These are phyloP conservation scores for Yamadazyma siamensis DNA, from an alignment of 1,139 yeast genomes.

Conservation along the genomic window DNA sequence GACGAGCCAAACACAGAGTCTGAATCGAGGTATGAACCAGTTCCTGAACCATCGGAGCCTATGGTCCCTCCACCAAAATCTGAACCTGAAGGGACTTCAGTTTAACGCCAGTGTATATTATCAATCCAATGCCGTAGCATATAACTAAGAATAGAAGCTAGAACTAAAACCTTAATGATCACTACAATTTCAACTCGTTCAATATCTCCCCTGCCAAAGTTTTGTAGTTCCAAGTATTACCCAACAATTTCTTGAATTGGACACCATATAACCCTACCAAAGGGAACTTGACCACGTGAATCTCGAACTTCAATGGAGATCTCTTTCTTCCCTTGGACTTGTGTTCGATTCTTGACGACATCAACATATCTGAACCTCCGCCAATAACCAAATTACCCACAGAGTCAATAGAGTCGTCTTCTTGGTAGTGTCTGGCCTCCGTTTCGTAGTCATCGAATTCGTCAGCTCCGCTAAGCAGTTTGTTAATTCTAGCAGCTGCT, in stretches of 20 bases:
- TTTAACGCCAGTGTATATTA: too few species aligned
- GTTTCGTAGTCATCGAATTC: conserved; percentile 26
- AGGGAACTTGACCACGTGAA: conserved; percentile 90
- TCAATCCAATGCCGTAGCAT: too few species aligned
- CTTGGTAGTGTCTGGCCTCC: conserved; percentile 24
- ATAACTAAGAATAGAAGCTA: background rate
- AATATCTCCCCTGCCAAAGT: conserved; percentile 87
- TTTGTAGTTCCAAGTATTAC: conserved; percentile 95
- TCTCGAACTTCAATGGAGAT: conserved; percentile 79
- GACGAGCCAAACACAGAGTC: background rate
- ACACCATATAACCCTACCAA: conserved; percentile 89
- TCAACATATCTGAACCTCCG: conserved; percentile 66
- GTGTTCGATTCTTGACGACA: conserved; percentile 53
- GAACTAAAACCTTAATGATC: background rate
- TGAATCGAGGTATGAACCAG: too few species aligned
- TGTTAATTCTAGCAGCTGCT: conserved; percentile 42
- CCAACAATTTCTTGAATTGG: conserved; percentile 88
- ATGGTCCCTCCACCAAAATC: too few species aligned
- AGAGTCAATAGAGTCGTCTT: conserved; percentile 64
- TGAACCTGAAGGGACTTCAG: background rate
- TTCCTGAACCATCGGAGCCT: too few species aligned
- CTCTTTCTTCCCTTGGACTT: conserved; percentile 25
- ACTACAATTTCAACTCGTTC: conserved; percentile 65
- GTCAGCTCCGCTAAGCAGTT: conserved; percentile 40
- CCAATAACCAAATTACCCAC: conserved; percentile 44